Percentiles rank a stretch among this genome's conserved stretches.
phyloP scores from a whole-genome alignment of 176 grass and related monocot genomes.

The Rhipidocladum racemiflorum region DNA sequence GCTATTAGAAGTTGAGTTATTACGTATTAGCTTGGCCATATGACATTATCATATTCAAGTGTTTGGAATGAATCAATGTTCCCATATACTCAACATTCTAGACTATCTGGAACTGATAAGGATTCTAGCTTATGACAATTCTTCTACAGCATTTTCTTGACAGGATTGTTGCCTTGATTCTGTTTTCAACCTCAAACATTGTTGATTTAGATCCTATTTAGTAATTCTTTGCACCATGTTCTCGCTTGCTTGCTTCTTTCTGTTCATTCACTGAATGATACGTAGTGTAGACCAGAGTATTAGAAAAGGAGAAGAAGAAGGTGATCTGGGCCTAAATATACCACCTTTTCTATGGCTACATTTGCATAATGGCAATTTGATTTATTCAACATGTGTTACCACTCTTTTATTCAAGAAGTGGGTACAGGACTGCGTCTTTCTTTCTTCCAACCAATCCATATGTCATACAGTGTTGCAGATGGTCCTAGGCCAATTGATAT shows the following conservation, averaged over 20 bases:
- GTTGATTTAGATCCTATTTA: constrained; percentile 11
- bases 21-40: neutral
- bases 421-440: neutral
- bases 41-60: neutral
- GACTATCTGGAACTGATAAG: neutral
- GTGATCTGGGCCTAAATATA: neutral
- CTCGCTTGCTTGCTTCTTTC: neutral
- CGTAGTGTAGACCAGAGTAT: neutral
- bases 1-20: neutral
- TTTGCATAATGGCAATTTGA: constrained; percentile 13
- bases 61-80: neutral
- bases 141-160: constrained; percentile 10
- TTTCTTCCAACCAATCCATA: neutral
- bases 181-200: constrained; percentile 5
- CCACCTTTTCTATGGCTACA: neutral
- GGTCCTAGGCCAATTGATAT: neutral
- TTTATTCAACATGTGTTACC: constrained; percentile 3
- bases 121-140: neutral
- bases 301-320: neutral
- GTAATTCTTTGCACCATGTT: neutral
- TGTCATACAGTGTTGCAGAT: neutral
- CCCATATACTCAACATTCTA: neutral
- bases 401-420: constrained; percentile 23
- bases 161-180: neutral
- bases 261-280: constrained; percentile 3